Base-by-base conservation (phyloP, 306 rosid species). In the Trifolium dubium region DNA sequence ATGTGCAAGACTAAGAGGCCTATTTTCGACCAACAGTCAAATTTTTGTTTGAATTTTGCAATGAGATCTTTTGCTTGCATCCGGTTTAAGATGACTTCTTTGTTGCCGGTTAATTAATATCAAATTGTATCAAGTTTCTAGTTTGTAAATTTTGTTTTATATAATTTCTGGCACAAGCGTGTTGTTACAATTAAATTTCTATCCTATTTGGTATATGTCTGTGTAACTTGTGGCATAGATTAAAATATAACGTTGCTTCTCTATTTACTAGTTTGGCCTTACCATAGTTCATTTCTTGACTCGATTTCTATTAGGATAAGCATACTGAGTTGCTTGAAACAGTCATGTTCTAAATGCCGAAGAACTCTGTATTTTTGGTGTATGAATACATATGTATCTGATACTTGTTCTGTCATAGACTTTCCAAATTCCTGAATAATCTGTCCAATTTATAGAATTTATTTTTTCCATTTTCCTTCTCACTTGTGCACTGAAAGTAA, bases 41-140 rank as follows among this genome's bases (percentile, higher is more conserved):
- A 32, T 78, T 78, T 29, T 73, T 63, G 60, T 73, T 60, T 13
- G 28, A 15, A 6, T 39, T 80, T 74, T 15, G 44, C n/a, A 3
- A n/a, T 31, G 67, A 34, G 34, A 7, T 63, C 1, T 55, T 60
- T 64, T 69, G 40, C 43, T 62, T 55, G 32, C 8, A 54, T 8
- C 10, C 28, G 40, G 37, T 68, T 28, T 63, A 2, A 34, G 72
- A 56, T 44, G 14, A 44, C 54, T 62, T 12, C 35, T 34, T 77
- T 44, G 9, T 43, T 51, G 17, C 67, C 35, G 30, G n/a, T 62
- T 59, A 51, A 43, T 43, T 53, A 62, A 10, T 32, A n/a, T 73
- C 60, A 53, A 69, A 60, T 37, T 40, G 7, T 32, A 14, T 5
- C 13, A 6, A 14, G 53, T 54, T 41, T 60, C 39, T 59, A 31